phyloP scores from a whole-genome alignment of 2,329 filamentous ascomycete species.

The Orbilia blumenaviensis region DNA sequence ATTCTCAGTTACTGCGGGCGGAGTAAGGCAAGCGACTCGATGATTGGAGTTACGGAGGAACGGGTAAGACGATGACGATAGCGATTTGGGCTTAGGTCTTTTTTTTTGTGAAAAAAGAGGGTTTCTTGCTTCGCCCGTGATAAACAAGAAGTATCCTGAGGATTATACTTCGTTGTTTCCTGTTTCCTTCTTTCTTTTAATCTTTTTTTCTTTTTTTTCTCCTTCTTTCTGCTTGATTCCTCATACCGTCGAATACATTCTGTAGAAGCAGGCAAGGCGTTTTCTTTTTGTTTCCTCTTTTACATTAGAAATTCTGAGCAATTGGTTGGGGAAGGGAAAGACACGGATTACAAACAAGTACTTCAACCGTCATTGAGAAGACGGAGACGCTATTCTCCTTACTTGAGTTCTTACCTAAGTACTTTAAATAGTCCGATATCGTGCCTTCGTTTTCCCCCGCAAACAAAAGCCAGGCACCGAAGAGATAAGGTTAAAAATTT shows the following conservation, averaged over 20 bases:
- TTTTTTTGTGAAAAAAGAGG: background rate
- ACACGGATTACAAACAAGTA: constrained; percentile 14
- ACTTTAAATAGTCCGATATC: constrained; percentile 5
- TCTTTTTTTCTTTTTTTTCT: background rate
- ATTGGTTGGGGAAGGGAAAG: constrained; percentile 1
- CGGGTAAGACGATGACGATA: background rate
- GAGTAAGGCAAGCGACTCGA: constrained; percentile 34
- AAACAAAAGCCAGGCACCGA: too few relatives aligned
- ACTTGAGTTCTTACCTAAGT: too few relatives aligned
- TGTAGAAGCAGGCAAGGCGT: constrained; percentile 3
- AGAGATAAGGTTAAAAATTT: too few relatives aligned
- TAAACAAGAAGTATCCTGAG: too few relatives aligned
- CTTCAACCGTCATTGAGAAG: too few relatives aligned
- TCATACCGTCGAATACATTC: constrained; percentile 4
- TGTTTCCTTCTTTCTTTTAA: too few relatives aligned
- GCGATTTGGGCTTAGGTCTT: background rate
- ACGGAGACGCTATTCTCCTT: too few relatives aligned
- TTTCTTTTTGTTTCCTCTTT: too few relatives aligned
- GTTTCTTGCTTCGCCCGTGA: too few relatives aligned
- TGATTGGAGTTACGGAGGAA: constrained; percentile 5
- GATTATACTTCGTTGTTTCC: too few relatives aligned
- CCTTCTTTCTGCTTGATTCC: background rate
- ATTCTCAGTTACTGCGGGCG: constrained; percentile 46
- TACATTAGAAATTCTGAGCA: constrained; percentile 14
- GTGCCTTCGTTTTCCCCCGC: background rate